Evolutionary conservation across 371 early-diverging fungal genomes (phyloP), one percentile per base, ranked within the genome.

Genomic region (Apophysomyces variabilis): DNA sequence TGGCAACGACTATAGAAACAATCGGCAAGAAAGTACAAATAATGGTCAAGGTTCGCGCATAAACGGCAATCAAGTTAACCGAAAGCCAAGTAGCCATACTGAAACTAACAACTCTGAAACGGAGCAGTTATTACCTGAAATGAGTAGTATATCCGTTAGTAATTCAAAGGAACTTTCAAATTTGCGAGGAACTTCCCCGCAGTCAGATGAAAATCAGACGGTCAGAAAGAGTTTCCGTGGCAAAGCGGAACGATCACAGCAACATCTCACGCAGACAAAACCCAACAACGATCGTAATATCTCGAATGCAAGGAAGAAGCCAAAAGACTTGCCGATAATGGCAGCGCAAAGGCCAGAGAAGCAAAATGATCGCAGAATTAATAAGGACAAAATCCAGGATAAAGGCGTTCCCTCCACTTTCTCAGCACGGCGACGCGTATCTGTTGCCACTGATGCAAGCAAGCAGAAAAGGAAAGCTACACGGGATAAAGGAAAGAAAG

Each of bases 391-490:
- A 26, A 11, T 18, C 21, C 8, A n/a, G 56, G 38, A 61, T 11
- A 50, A 61, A 11, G 21, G 21, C 9, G 21, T 18, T 21, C 21
- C 54, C 1, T 26, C 16, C 16, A 9, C 21, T 8, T 21, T 8
- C 21, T 21, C 54, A 7, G 13, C 16, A 11, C 54, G 54, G 21
- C 16, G 58, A 18, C 37, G 37, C 38, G 41, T n/a, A 58, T 58
- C 58, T 11, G 35, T 58, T 12, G 16, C 64, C 38, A 26, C 39
- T 18, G 57, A 63, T 56, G 47, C 5, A 14, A 63, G 26, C 58
- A 41, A 62, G 38, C 58, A 35, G n/a, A 61, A 54, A 36, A 14
- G 54, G 41, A 35, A 41, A 38, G 38, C 56, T n/a, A 41, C n/a
- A 12, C 39, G 56, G 32, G 54, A 50, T 16, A 45, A 60, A 13